Conservation (phyloP, 2,329 filamentous ascomycete genomes). For the Colletotrichum sp. region DNA sequence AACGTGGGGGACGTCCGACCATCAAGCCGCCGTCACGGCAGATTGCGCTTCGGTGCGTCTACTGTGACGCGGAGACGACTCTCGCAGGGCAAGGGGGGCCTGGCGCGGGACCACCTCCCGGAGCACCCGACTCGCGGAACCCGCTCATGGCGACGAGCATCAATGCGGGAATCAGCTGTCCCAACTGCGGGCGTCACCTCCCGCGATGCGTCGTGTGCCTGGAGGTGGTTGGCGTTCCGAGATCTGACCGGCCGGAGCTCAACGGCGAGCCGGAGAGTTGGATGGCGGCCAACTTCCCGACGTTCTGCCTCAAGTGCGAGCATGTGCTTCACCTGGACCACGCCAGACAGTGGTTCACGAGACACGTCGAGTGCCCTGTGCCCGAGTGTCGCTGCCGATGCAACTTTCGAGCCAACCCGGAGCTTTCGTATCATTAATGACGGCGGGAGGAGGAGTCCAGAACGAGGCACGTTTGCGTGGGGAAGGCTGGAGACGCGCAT, state of each 20-base stretch:
- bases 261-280: conserved; percentile 50
- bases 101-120: conserved; percentile 16
- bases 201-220: conserved; percentile 72
- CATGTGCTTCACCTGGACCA: conserved; percentile 73
- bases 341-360: conserved; percentile 68
- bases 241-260: conserved; percentile 62
- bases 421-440: conserved; percentile 55
- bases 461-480: not conserved
- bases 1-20: conserved; percentile 66
- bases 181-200: conserved; percentile 70
- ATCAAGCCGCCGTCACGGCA: conserved; percentile 71
- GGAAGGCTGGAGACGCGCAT: not conserved
- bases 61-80: conserved; percentile 70
- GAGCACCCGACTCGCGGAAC: conserved; percentile 45
- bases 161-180: conserved; percentile 67
- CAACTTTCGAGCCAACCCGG: conserved; percentile 65
- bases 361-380: conserved; percentile 70
- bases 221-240: conserved; percentile 68
- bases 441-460: not conserved
- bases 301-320: conserved; percentile 72
- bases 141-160: conserved; percentile 63
- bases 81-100: conserved; percentile 17
- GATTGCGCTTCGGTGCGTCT: conserved; percentile 77
- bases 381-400: conserved; percentile 72
- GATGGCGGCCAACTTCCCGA: conserved; percentile 66